Base-by-base conservation (phyloP, 139 green algal species). In the Ostreobium quekettii region DNA sequence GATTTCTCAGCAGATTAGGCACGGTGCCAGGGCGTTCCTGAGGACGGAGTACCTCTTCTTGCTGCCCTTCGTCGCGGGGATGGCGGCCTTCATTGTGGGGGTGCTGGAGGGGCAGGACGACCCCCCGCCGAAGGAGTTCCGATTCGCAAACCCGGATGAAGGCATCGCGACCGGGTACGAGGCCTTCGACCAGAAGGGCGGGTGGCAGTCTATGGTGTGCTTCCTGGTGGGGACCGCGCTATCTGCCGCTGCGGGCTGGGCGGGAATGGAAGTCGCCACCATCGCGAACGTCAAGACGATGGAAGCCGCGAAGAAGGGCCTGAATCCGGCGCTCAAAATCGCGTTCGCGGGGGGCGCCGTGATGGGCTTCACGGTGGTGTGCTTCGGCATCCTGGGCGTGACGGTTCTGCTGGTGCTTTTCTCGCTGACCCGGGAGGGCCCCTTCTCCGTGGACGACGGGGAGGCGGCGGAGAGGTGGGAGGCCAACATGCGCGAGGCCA, bases 311-410 rank as follows among this genome's bases (percentile, higher is more conserved):
- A 71, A 71, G 22, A 67, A 3, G 24, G 57, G 67, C 29, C 60
- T 82, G 48, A 75, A 75, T 59, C 68, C 29, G 1, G 72, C 72
- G 42, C 66, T 82, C 26, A 28, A 70, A 28, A 62, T 79, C n/a
- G 76, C 76, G 29, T 79, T 82, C 49, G 42, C 72, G 42, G 68
- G 62, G 22, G 76, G 76, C 31, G 72, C 76, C 61, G 70, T 82
- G 38, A 82, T 82, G 76, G 77, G 77, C 66, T 79, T 83, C 64
- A 77, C 57, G 36, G 73, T 83, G 35, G 73, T 79, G 46, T 53
- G 32, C 29, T 68, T 71, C 46, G 77, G 73, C 53, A 32, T 83
- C n/a, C 48, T 77, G 22, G 76, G 76, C 29, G 37, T 82, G 30
- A 66, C 32, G 22, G 63, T 76, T 1, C 48, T 82, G 29, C 71